Evolutionary conservation across 2,329 filamentous ascomycete species (phyloP).

Genomic region (Boeremia lycopersici): DNA sequence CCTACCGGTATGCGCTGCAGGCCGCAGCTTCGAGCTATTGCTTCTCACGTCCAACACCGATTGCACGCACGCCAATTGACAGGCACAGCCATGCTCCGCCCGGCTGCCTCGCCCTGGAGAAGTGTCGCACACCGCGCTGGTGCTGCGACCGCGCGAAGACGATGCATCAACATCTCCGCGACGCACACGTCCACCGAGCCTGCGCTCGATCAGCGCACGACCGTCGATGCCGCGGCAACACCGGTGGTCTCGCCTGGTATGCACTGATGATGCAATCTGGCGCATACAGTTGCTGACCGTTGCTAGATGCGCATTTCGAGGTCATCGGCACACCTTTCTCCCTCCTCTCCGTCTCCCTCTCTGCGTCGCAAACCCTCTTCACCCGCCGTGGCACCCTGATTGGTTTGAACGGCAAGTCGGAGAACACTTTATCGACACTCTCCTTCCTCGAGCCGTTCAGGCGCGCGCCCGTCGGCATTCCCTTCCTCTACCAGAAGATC

Average conservation of each 20-base stretch:
- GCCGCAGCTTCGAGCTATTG: slow-evolving; percentile 15
- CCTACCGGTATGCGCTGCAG: slow-evolving; percentile 7
- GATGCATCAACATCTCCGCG: slow-evolving; percentile 55
- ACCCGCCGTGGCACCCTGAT: slow-evolving; percentile 91
- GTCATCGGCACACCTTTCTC: slow-evolving; percentile 92
- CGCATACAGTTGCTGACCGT: not conserved
- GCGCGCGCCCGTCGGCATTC: slow-evolving; percentile 80
- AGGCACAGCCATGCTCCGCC: slow-evolving; percentile 40
- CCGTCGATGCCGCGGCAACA: slow-evolving; percentile 27
- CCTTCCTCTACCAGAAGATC: slow-evolving; percentile 90
- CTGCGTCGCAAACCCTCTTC: slow-evolving; percentile 91
- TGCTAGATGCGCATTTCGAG: slow-evolving; percentile 87
- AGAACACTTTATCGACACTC: slow-evolving; percentile 89
- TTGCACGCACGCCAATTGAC: slow-evolving; percentile 28
- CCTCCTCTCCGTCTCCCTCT: slow-evolving; percentile 88
- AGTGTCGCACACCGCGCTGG: slow-evolving; percentile 27
- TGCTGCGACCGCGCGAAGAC: slow-evolving; percentile 30
- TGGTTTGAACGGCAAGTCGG: slow-evolving; percentile 84
- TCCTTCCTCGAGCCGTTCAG: slow-evolving; percentile 84
- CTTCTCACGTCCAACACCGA: slow-evolving; percentile 11
- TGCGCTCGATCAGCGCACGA: slow-evolving; percentile 40
- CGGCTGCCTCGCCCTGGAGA: slow-evolving; percentile 38
- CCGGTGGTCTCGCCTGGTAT: slow-evolving; percentile 39
- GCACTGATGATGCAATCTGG: not conserved
- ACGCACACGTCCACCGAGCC: slow-evolving; percentile 51